phyloP scores from a whole-genome alignment of 345 rosid species.

The Arabis alpina region DNA sequence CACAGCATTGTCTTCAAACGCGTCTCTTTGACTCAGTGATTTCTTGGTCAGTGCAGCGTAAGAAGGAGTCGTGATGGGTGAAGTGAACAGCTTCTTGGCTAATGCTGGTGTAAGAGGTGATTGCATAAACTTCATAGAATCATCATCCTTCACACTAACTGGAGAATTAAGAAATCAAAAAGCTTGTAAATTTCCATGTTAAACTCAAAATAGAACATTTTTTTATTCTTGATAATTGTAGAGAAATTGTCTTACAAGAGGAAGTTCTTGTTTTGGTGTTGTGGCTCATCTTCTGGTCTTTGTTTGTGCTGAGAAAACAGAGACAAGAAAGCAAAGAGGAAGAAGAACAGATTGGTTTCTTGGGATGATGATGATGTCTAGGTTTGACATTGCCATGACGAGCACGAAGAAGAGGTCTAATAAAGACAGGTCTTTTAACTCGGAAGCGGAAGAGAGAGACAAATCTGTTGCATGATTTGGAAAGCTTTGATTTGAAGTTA shows the following conservation, averaged over 20 bases:
- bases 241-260: constrained; percentile 38
- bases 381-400: constrained; percentile 36
- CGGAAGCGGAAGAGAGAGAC: constrained; percentile 51
- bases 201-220: neutral
- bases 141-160: constrained; percentile 41
- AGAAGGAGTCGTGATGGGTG: constrained; percentile 63
- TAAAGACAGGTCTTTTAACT: constrained; percentile 54
- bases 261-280: constrained; percentile 42
- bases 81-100: constrained; percentile 49
- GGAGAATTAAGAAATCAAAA: constrained; percentile 1
- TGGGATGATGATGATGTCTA: constrained; percentile 32
- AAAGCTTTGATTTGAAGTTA: constrained; percentile 66
- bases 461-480: constrained; percentile 55
- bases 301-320: constrained; percentile 26
- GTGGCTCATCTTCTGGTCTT: constrained; percentile 46
- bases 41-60: constrained; percentile 35
- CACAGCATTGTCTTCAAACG: constrained; percentile 46
- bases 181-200: neutral
- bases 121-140: constrained; percentile 33
- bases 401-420: constrained; percentile 44
- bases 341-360: constrained; percentile 34
- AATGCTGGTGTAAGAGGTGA: constrained; percentile 67
- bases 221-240: neutral
- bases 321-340: constrained; percentile 37
- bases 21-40: constrained; percentile 30